Evolutionary conservation across 139 green algal species (phyloP), one percentile per base, ranked within the genome.

Genomic region (Pseudopediastrum boryanum): DNA sequence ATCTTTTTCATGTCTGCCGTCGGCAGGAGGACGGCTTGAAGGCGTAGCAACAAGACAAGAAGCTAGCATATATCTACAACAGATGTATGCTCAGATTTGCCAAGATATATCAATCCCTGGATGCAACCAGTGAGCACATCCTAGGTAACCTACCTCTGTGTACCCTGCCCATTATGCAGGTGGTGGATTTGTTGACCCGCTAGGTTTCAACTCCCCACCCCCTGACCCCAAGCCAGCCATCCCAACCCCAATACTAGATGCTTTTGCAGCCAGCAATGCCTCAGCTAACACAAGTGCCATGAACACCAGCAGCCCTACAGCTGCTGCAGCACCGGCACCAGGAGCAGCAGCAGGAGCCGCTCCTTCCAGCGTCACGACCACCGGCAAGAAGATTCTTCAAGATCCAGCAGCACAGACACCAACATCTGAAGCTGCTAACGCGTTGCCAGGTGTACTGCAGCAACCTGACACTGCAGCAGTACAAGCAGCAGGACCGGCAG

Each of bases 131-230:
- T 58, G 48, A 16, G 21, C 48, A 58, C 48, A 58, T 58, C 21
- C 48, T 16, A 58, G 21, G 48, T 16, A 21, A 58, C 48, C 16
- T 16, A 16, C 48, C 48, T 21, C 21, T 58, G 16, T 16, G 19
- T 21, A 58, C 48, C 21, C 19, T 21, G 19, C 48, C 16, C 48
- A 58, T 58, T 58, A 21, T 58, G 19, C 48, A 16, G 19, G 71
- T 19, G 71, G 71, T 12, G 71, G 71, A 56, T 78, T 78, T 78
- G 71, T 41, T 4, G 58, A 78, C 52, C 50, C 50, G 10, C 36
- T 54, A 16, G 69, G 69, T 5, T 76, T 78, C 35, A 78, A 78
- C 50, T 54, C 51, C 2, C 52, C 51, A 2, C 51, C 70, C 13
- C 70, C 70, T 27, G 25, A 39, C 21, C 70, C 69, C 23, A 0